These are phyloP conservation scores for Mortierella sp. DNA, from an alignment of 371 early-diverging fungal species.

Conservation along the genomic window DNA sequence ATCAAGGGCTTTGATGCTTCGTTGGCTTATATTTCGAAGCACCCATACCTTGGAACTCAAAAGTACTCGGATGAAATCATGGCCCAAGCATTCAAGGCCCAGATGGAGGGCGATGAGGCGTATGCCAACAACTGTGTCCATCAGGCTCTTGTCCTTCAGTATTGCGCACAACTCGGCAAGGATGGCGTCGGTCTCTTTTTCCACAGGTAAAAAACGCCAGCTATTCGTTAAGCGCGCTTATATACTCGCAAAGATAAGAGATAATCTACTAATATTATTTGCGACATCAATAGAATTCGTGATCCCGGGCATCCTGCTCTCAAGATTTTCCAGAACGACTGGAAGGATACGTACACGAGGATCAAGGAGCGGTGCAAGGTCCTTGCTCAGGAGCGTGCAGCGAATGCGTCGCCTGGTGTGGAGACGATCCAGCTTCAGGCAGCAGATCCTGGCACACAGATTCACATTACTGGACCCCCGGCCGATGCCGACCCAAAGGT, in stretches of 20 bases:
- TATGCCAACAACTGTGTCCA: slow-evolving; percentile 82
- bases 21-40: slow-evolving; percentile 71
- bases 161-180: slow-evolving; percentile 83
- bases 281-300: slow-evolving; percentile 22
- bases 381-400: slow-evolving; percentile 68
- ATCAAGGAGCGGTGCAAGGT: slow-evolving; percentile 83
- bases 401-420: slow-evolving; percentile 61
- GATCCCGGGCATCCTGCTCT: slow-evolving; percentile 40
- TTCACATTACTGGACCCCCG: slow-evolving; percentile 61
- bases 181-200: slow-evolving; percentile 92
- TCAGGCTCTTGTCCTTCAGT: slow-evolving; percentile 86
- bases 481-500: slow-evolving; percentile 62
- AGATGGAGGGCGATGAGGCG: slow-evolving; percentile 76
- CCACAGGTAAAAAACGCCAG: slow-evolving; percentile 76
- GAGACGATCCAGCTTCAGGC: slow-evolving; percentile 84
- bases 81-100: slow-evolving; percentile 85
- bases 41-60: slow-evolving; percentile 78
- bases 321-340: slow-evolving; percentile 87
- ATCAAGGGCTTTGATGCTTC: slow-evolving; percentile 75
- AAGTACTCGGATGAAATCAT: slow-evolving; percentile 85
- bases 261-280: background rate
- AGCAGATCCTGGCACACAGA: slow-evolving; percentile 70
- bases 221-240: too few relatives aligned
- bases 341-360: slow-evolving; percentile 81
- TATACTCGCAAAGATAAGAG: background rate